Base-by-base conservation (phyloP, 176 grass and related monocot species). In the Eragrostis nindensis region DNA sequence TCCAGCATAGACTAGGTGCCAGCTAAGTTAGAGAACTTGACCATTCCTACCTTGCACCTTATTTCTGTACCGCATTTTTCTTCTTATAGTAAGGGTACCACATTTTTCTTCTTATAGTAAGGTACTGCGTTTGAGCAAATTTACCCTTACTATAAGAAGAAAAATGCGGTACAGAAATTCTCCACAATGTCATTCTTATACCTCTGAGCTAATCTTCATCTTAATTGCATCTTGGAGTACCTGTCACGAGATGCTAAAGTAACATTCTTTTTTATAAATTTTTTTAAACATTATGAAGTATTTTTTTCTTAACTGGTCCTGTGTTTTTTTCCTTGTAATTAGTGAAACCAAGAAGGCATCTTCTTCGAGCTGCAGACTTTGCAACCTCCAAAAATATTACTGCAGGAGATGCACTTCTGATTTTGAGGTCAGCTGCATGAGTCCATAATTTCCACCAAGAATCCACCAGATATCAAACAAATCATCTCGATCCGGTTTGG, bases 361-460 rank as follows among this genome's bases (percentile, higher is more conserved):
- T 3, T 27, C 70, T 72, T 36, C 70, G 52, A 72, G 49, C 47
- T 52, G 47, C 26, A 72, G 46, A 53, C 1, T 72, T 72, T 19
- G 27, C 21, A 72, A 36, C 70, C 49, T 72, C 46, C 25, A 72
- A 72, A 30, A 72, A 72, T 53, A 17, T 72, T 52, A 26, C 36
- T 21, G 47, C 16, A 18, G 69, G 70, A 53, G 70, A 53, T 49
- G 7, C 3, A 12, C 47, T 72, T 72, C 26, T 53, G 8, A 72
- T 72, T 72, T 52, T 72, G 70, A 72, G 70, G 70, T 72, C 26
- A 72, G 47, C 50, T 49, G 25, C 50, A 50, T 30, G 46, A 32
- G 27, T 32, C 14, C 7, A 52, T 52, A 32, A 7, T 32, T 52
- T n/a, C n/a, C n/a, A n/a, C n/a, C n/a, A n/a, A n/a, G n/a, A n/a